phyloP scores from a whole-genome alignment of 352 stramenopile genomes.

The Globisporangium takayamanum region DNA sequence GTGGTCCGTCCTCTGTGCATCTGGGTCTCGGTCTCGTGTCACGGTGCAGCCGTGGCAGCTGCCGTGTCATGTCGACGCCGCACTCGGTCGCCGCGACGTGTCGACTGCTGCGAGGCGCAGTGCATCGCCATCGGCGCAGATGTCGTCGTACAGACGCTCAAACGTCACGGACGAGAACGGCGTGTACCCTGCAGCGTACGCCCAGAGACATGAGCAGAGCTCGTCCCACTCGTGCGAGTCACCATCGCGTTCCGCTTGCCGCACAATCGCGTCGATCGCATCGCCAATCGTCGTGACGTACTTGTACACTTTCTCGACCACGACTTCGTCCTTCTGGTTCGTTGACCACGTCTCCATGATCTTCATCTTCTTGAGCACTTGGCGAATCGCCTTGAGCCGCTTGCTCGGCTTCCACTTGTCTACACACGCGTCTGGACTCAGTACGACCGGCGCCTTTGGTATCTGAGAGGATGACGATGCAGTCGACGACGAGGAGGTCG shows the following conservation, averaged over 20 bases:
- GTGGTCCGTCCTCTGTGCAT: too few species aligned
- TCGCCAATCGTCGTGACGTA: constrained; percentile 80
- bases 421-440: constrained; percentile 45
- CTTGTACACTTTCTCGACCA: constrained; percentile 85
- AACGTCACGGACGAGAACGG: constrained; percentile 69
- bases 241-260: constrained; percentile 17
- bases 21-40: not conserved
- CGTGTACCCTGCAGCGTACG: constrained; percentile 69
- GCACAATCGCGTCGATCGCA: constrained; percentile 72
- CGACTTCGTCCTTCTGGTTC: constrained; percentile 73
- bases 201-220: constrained; percentile 72
- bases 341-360: constrained; percentile 80
- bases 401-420: constrained; percentile 82
- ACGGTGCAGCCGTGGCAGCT: not conserved
- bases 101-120: constrained; percentile 17
- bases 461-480: not conserved
- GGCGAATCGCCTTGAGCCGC: constrained; percentile 61
- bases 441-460: constrained; percentile 11
- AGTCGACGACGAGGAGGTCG: not conserved
- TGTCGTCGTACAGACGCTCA: constrained; percentile 83
- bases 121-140: constrained; percentile 62
- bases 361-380: constrained; percentile 85
- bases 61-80: constrained; percentile 17
- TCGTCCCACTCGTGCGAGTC: constrained; percentile 52
- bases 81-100: constrained; percentile 10